Base-by-base conservation (phyloP, 495 filamentous ascomycete species). In the Tuber magnatum region DNA sequence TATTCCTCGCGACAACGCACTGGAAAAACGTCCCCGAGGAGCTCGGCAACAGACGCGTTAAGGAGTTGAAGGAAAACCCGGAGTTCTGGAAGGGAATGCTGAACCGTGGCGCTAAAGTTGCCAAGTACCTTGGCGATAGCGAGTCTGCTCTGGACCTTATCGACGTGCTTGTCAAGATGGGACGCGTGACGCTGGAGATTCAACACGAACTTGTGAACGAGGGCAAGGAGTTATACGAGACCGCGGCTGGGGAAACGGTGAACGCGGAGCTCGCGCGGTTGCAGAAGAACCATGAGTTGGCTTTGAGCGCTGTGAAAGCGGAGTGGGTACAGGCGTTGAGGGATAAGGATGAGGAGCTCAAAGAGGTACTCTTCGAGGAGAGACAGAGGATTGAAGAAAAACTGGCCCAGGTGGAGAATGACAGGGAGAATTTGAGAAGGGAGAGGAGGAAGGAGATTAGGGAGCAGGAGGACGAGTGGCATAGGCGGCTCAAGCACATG, bases 1-100 rank as follows among this genome's bases (percentile, higher is more conserved):
- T 88, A 20, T 73, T 85, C 0, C 81, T 88, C 0, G 83, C 77
- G 2, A 87, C 86, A 24, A 87, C 85, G 0, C 83, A 85, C 80
- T 87, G 86, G 86, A 80, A 83, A 38, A 81, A 81, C 38, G 76
- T 82, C 0, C 32, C 61, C 69, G 65, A 51, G 32, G 78, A 75
- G 51, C 81, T 82, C 32, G 81, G 85, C 7, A 70, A 61, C 22
- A 72, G n/a, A 5, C 83, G 86, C 12, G 83, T 86, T 69, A 41
- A 75, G 12, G 81, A 87, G 72, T 82, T 87, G 20, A 74, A 41
- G 7, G 61, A 76, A 28, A 83, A 79, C 40, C 65, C 70, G 5
- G 83, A 83, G 12, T 87, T 86, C 75, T 87, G 86, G 86, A 80
- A 79, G 5, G 41, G 75, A 2, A 77, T 86, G 83, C 73, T 84